Percentiles rank a stretch among this genome's conserved stretches.
Conservation (phyloP, 495 filamentous ascomycete species). For the Extremus antarcticus region DNA sequence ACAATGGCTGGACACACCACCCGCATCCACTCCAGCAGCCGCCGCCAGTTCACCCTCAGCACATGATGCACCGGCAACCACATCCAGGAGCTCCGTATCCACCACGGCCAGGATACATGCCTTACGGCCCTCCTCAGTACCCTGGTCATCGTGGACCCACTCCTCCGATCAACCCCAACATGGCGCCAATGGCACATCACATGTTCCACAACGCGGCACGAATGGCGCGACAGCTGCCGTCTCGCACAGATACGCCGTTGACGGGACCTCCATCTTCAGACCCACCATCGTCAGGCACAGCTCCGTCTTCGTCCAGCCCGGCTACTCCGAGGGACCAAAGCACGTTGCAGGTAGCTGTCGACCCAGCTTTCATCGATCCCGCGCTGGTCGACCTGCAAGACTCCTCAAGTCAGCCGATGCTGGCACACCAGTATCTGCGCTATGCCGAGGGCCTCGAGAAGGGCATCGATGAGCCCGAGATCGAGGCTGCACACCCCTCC, state of each 20-base stretch:
- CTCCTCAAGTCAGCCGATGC: slow-evolving; percentile 17
- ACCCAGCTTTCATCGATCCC: slow-evolving; percentile 19
- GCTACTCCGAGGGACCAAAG: slow-evolving; percentile 24
- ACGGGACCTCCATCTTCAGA: slow-evolving; percentile 26
- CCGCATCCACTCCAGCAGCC: neutral
- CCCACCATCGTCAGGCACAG: slow-evolving; percentile 21
- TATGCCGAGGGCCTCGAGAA: slow-evolving; percentile 18
- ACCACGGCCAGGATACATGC: slow-evolving; percentile 8
- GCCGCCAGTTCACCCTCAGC: neutral
- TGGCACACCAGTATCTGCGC: slow-evolving; percentile 16
- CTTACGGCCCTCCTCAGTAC: slow-evolving; percentile 6
- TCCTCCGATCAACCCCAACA: slow-evolving; percentile 4
- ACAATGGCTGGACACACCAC: neutral
- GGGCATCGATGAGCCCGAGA: slow-evolving; percentile 8
- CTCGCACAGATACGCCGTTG: slow-evolving; percentile 17
- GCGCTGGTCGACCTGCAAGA: slow-evolving; percentile 12
- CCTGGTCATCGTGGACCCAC: slow-evolving; percentile 7
- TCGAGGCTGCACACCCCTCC: slow-evolving; percentile 13
- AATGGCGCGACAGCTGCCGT: slow-evolving; percentile 18
- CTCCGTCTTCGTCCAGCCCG: slow-evolving; percentile 17
- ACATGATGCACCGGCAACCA: neutral
- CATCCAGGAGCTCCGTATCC: slow-evolving; percentile 7
- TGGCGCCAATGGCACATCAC: slow-evolving; percentile 11
- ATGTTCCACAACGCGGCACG: slow-evolving; percentile 22
- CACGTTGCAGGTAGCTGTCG: slow-evolving; percentile 22